Percentiles rank a stretch among this genome's conserved stretches.
Evolutionary conservation across 352 stramenopile species (phyloP).

Genomic region (Pythium plurisporium): DNA sequence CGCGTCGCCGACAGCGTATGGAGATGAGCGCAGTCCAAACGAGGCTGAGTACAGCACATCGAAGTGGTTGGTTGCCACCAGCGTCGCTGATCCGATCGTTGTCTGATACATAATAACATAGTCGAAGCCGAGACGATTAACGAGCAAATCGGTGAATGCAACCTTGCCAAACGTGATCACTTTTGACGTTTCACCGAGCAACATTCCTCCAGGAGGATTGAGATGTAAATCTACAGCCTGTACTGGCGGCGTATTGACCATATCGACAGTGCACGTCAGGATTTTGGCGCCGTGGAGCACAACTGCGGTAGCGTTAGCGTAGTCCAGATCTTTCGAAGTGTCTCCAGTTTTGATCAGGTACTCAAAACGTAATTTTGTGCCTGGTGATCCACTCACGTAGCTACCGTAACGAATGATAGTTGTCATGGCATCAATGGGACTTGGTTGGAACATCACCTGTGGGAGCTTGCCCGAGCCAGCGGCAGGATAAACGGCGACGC

Average conservation of each 20-base stretch:
- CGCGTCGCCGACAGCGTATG: conserved; percentile 48
- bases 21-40: conserved; percentile 58
- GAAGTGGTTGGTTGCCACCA: conserved; percentile 53
- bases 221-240: conserved; percentile 69
- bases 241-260: conserved; percentile 24
- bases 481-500: conserved; percentile 35
- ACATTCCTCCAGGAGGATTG: conserved; percentile 63
- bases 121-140: conserved; percentile 65
- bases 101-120: conserved; percentile 64
- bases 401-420: conserved; percentile 54
- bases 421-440: conserved; percentile 20
- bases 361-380: conserved; percentile 55
- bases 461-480: conserved; percentile 30
- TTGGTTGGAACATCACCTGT: conserved; percentile 55
- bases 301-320: conserved; percentile 49
- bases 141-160: conserved; percentile 63
- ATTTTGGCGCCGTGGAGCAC: conserved; percentile 66
- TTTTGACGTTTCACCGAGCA: conserved; percentile 37
- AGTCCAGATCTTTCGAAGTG: conserved; percentile 57
- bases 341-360: conserved; percentile 76
- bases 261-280: conserved; percentile 50
- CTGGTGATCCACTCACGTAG: conserved; percentile 54
- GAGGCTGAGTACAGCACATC: conserved; percentile 68
- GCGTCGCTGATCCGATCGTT: conserved; percentile 28
- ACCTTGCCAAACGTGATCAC: conserved; percentile 55